Percentiles rank a stretch among this genome's conserved stretches.
Evolutionary conservation across 1,284 basidiomycete genomes (phyloP).

Genomic region (Cryptococcus maquisensis): DNA sequence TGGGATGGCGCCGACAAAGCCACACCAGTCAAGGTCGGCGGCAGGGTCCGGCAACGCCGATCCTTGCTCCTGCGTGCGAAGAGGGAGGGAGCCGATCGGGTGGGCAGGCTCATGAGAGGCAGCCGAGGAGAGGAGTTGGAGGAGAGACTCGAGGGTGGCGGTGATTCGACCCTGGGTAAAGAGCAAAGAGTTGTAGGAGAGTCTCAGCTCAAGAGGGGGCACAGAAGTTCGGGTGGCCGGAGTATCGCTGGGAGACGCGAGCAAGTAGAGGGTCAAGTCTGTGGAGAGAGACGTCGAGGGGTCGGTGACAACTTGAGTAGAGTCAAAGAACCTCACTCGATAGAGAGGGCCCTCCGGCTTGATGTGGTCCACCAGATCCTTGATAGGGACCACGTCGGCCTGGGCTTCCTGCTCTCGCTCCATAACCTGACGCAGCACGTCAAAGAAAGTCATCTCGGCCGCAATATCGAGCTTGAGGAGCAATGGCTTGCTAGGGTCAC

Average conservation of each 20-base stretch:
- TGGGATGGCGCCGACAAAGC: conserved; percentile 92
- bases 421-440: conserved; percentile 61
- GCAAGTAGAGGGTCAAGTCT: conserved; percentile 75
- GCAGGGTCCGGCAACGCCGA: conserved; percentile 75
- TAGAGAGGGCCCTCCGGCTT: conserved; percentile 68
- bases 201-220: conserved; percentile 63
- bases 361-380: conserved; percentile 68
- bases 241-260: conserved; percentile 61
- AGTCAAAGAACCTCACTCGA: conserved; percentile 91
- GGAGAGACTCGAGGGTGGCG: conserved; percentile 80
- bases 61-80: conserved; percentile 72
- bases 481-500: conserved; percentile 71
- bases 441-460: conserved; percentile 85
- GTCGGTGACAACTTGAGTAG: conserved; percentile 66
- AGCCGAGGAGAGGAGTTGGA: conserved; percentile 68
- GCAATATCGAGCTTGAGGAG: conserved; percentile 81
- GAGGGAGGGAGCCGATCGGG: conserved; percentile 66
- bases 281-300: conserved; percentile 76
- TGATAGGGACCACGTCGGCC: conserved; percentile 76
- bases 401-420: conserved; percentile 79
- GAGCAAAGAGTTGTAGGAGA: conserved; percentile 92
- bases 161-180: conserved; percentile 78
- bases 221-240: conserved; percentile 65
- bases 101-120: conserved; percentile 58
- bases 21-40: conserved; percentile 92